Evolutionary conservation across 768 basidiomycete genomes (phyloP), one percentile per base, ranked within the genome.

Genomic region (Chalciporus pseudorubinellus): DNA sequence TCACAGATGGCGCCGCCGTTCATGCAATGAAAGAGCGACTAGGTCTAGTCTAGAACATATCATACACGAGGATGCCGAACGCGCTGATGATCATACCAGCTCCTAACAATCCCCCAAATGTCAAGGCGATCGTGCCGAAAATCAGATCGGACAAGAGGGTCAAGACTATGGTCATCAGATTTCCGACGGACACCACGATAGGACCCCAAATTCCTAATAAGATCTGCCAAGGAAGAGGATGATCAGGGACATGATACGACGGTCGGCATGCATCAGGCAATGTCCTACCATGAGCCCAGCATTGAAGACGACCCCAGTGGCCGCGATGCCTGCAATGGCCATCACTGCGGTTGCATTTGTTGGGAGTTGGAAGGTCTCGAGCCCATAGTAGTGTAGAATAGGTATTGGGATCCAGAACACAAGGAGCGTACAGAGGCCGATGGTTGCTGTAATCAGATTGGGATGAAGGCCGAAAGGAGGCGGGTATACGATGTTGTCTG

Each of bases 161-260:
- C 44, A 97, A 77, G 33, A 95, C 90, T 58, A 95, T 95, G 6
- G 94, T 94, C n/a, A 95, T 77, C n/a, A 98, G 78, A 68, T 82
- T 92, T 40, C 92, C 93, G 28, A 97, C 93, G 2, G 90, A 92
- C 9, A 85, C 83, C 39, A 92, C 80, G 38, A 94, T 83, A 6
- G 92, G 92, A 4, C 92, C 92, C 89, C 90, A 94, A 22, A 89
- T 69, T 22, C 88, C 89, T 43, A 95, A 73, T 3, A 95, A 74
- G 48, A 89, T 77, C 91, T 93, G 57, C 22, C 51, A 44, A 52
- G 41, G n/a, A 50, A 39, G 43, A 26, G 7, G 26, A 16, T 16
- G 34, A n/a, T 16, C n/a, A 36, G n/a, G 34, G 11, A 7, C 16
- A n/a, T 34, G 33, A 34, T 6, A 34, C 12, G 33, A 39, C 41